Conservation (phyloP, 371 early-diverging fungal species). For the Parasitella parasitica region DNA sequence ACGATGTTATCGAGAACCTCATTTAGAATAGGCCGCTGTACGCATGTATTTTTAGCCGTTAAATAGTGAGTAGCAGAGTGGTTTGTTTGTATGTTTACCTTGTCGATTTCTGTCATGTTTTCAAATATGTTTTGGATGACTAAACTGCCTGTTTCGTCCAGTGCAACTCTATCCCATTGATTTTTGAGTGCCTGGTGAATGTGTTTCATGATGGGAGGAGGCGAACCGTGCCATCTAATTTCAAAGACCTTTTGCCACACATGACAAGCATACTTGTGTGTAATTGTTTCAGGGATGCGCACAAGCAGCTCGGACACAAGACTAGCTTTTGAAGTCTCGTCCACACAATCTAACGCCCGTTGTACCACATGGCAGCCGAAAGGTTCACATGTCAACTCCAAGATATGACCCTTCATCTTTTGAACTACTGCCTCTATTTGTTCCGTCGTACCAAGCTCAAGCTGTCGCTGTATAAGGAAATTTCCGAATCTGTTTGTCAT, state of each 20-base stretch:
- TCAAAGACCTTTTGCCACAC: constrained; percentile 82
- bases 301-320: constrained; percentile 66
- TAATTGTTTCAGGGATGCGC: constrained; percentile 68
- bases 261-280: constrained; percentile 78
- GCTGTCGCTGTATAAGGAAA: constrained; percentile 72
- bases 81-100: constrained; percentile 24
- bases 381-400: constrained; percentile 67
- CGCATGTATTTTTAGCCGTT: neutral
- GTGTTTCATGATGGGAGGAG: constrained; percentile 56
- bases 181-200: constrained; percentile 61
- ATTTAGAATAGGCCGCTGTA: constrained; percentile 79
- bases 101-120: constrained; percentile 62
- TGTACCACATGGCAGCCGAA: constrained; percentile 84
- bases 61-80: neutral
- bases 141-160: constrained; percentile 77
- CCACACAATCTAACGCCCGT: constrained; percentile 68
- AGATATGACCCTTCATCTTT: constrained; percentile 65
- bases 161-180: constrained; percentile 69
- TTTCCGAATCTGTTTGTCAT: constrained; percentile 82
- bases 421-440: constrained; percentile 58
- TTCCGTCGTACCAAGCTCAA: constrained; percentile 64
- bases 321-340: constrained; percentile 56
- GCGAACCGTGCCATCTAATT: constrained; percentile 52
- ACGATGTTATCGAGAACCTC: constrained; percentile 91
- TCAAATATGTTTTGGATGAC: constrained; percentile 85